phyloP scores from a whole-genome alignment of 1,284 basidiomycete species.

The Phaffia rhodozyma region DNA sequence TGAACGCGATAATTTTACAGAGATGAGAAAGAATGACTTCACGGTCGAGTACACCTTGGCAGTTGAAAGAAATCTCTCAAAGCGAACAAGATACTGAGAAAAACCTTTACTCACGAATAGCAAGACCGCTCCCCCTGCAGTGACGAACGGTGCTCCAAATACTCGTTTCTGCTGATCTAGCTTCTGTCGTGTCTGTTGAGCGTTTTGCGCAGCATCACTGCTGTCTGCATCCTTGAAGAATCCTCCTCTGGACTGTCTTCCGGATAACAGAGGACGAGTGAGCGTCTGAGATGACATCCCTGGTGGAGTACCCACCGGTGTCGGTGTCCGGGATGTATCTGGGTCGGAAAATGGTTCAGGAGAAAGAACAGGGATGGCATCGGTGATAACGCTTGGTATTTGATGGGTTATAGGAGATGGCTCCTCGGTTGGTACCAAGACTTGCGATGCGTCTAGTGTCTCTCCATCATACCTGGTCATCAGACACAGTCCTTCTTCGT shows the following conservation, averaged over 20 bases:
- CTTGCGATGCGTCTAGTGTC: neutral
- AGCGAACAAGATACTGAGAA: no score
- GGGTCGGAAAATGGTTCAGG: no score
- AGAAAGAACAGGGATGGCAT: no score
- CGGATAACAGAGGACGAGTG: neutral
- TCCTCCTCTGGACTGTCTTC: neutral
- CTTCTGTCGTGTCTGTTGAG: no score
- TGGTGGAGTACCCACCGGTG: neutral
- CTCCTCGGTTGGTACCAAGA: neutral
- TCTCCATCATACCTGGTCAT: neutral
- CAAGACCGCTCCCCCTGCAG: conserved; percentile 5
- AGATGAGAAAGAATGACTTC: no score
- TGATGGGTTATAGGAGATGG: no score
- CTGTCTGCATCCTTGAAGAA: neutral
- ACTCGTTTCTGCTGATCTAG: neutral
- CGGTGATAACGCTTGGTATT: no score
- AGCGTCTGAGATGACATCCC: neutral
- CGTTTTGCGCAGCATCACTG: no score
- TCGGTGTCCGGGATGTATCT: neutral
- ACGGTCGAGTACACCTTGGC: no score
- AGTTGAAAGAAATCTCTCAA: no score
- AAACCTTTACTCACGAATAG: neutral
- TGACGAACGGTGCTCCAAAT: neutral
- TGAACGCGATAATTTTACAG: no score
- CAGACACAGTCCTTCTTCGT: no score